Conservation (phyloP, 495 filamentous ascomycete genomes). For the Margaritispora aquatica region DNA sequence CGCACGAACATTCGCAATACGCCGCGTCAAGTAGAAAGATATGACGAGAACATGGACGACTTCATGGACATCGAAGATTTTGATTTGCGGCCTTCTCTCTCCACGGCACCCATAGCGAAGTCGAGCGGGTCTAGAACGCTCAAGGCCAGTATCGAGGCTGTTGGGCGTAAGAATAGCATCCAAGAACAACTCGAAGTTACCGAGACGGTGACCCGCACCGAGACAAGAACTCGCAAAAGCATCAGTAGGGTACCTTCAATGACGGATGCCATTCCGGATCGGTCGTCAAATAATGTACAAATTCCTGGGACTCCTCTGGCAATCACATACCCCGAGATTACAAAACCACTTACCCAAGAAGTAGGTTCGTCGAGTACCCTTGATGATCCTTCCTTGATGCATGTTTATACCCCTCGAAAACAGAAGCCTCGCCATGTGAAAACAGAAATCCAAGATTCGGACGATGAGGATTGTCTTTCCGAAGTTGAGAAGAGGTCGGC, state of each 20-base stretch:
- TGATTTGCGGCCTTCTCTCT: not conserved
- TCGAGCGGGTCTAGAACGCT: conserved; percentile 10
- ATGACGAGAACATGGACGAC: conserved; percentile 1
- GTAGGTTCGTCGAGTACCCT: not conserved
- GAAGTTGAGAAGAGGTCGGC: conserved; percentile 7
- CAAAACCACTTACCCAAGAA: not conserved
- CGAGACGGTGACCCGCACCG: conserved; percentile 19
- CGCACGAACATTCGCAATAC: not conserved
- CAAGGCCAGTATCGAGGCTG: conserved; percentile 15
- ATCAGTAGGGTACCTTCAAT: conserved; percentile 18
- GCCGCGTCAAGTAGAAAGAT: not conserved
- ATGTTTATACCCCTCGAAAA: conserved; percentile 1
- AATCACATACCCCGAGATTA: not conserved
- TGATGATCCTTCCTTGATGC: conserved; percentile 3
- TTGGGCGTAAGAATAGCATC: conserved; percentile 11
- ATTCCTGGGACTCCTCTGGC: not conserved
- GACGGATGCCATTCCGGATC: not conserved
- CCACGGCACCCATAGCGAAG: not conserved
- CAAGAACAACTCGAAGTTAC: conserved; percentile 18
- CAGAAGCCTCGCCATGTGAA: not conserved
- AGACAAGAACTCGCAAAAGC: conserved; percentile 19
- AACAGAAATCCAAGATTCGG: conserved; percentile 40
- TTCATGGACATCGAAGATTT: conserved; percentile 18
- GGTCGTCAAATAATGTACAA: not conserved
- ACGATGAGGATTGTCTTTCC: conserved; percentile 32